Evolutionary conservation across 2,329 filamentous ascomycete species (phyloP), one percentile per base, ranked within the genome.

Genomic region (Aspergillus uvarum): DNA sequence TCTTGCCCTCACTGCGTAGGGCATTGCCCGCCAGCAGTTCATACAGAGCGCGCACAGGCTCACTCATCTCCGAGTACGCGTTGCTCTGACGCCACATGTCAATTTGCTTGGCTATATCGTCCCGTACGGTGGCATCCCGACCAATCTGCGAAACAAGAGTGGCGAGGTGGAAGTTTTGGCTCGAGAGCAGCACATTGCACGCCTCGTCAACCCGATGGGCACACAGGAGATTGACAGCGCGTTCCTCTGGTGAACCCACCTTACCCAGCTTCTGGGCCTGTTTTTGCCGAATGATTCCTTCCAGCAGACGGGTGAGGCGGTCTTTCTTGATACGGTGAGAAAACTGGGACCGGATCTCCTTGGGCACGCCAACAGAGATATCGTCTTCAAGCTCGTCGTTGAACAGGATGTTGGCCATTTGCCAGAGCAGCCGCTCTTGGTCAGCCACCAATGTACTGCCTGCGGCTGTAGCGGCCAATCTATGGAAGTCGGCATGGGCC

Each of bases 11-110:
- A 60, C 91, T 93, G 29, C 88, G 85, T 64, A 91, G 89, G n/a
- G 91, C 88, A 65, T 97, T 95, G 42, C 96, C 95, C 31, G 91
- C 87, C 11, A 97, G 81, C 29, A 99, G 83, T 74, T 96, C 92
- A 72, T 97, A 99, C 35, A 99, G 82, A 8, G 93, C 89, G 57
- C 95, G 89, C 49, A 96, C 86, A 1, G 91, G 83, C 65, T 95
- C 89, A 16, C 86, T 87, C 76, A 99, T 92, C 74, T 99, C 96
- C 1, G 92, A 91, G 19, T 96, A 84, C 51, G 94, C 86, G 70
- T 92, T 91, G 38, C 91, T 87, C 29, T 90, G 85, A 38, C 88
- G 87, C 95, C 95, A 99, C 54, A 89, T 87, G 61, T 88, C 86
- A 55, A 99, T 83, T 73, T 99, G 95, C 58, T 87, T 83, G 24